Base-by-base conservation (phyloP, 495 filamentous ascomycete species). In the Amorphotheca resinae region DNA sequence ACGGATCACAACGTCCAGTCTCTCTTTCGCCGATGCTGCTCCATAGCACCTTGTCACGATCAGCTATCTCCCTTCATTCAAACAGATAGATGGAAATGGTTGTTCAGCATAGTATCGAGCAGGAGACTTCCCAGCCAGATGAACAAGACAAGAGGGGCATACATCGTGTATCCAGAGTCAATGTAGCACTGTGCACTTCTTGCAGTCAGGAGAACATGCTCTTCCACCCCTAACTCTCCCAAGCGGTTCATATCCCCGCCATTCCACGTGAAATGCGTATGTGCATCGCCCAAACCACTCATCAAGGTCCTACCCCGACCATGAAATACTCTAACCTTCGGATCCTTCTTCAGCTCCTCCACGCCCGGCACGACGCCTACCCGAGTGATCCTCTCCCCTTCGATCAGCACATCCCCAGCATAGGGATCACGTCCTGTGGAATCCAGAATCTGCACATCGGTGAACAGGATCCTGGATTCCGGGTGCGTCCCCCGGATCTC, bases 221-320 rank as follows among this genome's bases (percentile, higher is more conserved):
- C 68, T 45, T 72, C 69, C 0, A 70, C 53, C 4, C 57, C 59
- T 6, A 72, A 39, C 0, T 58, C 57, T 22, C 59, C 64, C 0
- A 70, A 50, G 1, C 45, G 50, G n/a, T 55, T 59, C 1, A 68
- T 47, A 25, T 62, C 56, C 15, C 60, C 61, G 1, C 59, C 59
- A 42, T 73, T 71, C 68, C 67, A 73, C 31, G 59, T 67, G 26
- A 72, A 59, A 40, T 72, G 68, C 0, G 68, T 69, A 41, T 73
- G 69, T 1, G 65, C 57, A 44, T 73, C 69, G 0, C 63, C 63
- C 8, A 72, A 54, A 3, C 69, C 69, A 11, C 60, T 60, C 63
- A 73, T 70, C 31, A 73, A 39, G 3, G 66, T 72, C 20, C 61
- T 45, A 12, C 66, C 66, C 49, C 49, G 11, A n/a, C 65, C 66